These are phyloP conservation scores for Huntiella moniliformis DNA, from an alignment of 2,329 filamentous ascomycete genomes.

Conservation along the genomic window DNA sequence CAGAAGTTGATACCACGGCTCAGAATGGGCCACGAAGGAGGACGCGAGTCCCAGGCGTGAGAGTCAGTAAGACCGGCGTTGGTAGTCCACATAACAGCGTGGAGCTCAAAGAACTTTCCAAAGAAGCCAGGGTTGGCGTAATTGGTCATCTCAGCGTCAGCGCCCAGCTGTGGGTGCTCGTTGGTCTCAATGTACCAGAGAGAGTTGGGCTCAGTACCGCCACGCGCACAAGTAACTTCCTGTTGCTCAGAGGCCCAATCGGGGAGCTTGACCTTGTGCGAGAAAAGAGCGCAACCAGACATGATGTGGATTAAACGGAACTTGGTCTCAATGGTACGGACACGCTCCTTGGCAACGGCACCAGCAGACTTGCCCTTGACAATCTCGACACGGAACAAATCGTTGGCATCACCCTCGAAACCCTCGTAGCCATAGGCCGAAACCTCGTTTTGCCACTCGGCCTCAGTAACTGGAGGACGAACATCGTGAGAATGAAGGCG, in stretches of 20 bases:
- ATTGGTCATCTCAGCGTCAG: constrained; percentile 79
- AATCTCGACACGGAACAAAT: constrained; percentile 88
- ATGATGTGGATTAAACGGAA: constrained; percentile 91
- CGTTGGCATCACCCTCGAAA: constrained; percentile 91
- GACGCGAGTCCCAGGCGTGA: constrained; percentile 94
- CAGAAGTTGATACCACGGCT: constrained; percentile 97
- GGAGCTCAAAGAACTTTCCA: constrained; percentile 92
- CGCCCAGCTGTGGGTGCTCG: constrained; percentile 56
- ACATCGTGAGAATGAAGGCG: constrained; percentile 94
- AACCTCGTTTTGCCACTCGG: constrained; percentile 88
- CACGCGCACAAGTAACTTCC: constrained; percentile 90
- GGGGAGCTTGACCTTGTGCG: constrained; percentile 95
- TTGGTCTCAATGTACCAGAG: constrained; percentile 95
- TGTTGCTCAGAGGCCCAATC: constrained; percentile 98
- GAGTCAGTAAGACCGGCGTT: constrained; percentile 93
- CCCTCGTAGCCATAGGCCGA: constrained; percentile 96
- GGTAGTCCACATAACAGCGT: constrained; percentile 97
- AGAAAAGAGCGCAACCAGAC: constrained; percentile 92
- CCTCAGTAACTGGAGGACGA: constrained; percentile 67
- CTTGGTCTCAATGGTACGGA: constrained; percentile 91
- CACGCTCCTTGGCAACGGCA: constrained; percentile 56
- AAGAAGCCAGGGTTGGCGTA: constrained; percentile 90
- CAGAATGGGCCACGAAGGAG: constrained; percentile 80
- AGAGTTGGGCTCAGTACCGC: constrained; percentile 85
- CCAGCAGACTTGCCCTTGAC: constrained; percentile 74